A percentile compares a stretch with the other conserved stretches of the same genome.
Conservation (phyloP, 2,329 filamentous ascomycete species). For the Penicillium decumbens region DNA sequence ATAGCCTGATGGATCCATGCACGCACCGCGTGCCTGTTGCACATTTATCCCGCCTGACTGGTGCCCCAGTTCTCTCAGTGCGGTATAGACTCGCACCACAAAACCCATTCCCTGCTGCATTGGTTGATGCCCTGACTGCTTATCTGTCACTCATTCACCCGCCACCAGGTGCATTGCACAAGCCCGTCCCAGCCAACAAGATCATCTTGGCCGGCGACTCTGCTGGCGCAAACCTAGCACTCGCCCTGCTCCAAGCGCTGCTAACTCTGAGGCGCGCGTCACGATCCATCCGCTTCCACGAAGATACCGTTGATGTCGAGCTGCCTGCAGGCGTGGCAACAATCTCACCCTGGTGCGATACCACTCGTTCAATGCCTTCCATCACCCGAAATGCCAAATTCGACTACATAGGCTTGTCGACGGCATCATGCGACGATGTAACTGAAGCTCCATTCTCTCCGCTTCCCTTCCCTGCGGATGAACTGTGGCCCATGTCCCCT, state of each 20-base stretch:
- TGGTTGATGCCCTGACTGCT: constrained; percentile 46
- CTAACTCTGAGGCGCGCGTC: constrained; percentile 38
- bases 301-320: constrained; percentile 37
- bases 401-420: constrained; percentile 39
- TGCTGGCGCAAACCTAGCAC: constrained; percentile 42
- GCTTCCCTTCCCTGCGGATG: constrained; percentile 31
- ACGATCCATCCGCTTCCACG: constrained; percentile 39
- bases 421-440: constrained; percentile 16
- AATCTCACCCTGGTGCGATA: constrained; percentile 43
- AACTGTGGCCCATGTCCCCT: constrained; percentile 39
- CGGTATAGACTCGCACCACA: constrained; percentile 48
- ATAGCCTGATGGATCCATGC: constrained; percentile 43
- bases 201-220: constrained; percentile 48
- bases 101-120: constrained; percentile 45
- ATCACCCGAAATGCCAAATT: constrained; percentile 34
- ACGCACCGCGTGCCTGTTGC: constrained; percentile 38
- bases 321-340: constrained; percentile 40
- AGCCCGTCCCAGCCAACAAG: constrained; percentile 40
- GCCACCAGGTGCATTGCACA: constrained; percentile 41
- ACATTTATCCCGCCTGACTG: constrained; percentile 38
- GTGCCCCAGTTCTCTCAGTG: constrained; percentile 42
- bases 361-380: constrained; percentile 43
- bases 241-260: constrained; percentile 42
- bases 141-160: constrained; percentile 47
- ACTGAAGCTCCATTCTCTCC: constrained; percentile 21